Conservation (phyloP, 139 green algal genomes). For the Chlamydomonas eustigma region DNA sequence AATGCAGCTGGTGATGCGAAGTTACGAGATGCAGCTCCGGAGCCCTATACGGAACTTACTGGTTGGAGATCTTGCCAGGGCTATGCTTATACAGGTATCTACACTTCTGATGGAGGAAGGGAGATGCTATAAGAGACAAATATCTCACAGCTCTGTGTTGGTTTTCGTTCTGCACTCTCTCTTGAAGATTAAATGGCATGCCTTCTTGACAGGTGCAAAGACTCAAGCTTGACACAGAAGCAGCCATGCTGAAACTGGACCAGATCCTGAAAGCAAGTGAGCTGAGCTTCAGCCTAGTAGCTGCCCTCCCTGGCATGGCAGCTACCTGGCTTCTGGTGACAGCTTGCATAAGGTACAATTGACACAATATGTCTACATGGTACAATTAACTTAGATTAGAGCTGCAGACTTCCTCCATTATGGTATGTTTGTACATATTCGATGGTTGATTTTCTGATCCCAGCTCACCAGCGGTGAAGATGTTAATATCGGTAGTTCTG, state of each 20-base stretch:
- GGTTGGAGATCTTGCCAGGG: constrained; percentile 65
- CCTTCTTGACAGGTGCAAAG: constrained; percentile 71
- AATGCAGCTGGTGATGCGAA: constrained; percentile 71
- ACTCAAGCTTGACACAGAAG: constrained; percentile 86
- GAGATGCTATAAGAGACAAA: too few relatives aligned
- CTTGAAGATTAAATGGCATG: neutral
- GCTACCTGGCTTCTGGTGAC: constrained; percentile 11
- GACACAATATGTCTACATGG: neutral
- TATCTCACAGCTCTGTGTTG: neutral
- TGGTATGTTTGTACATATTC: neutral
- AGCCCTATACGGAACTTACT: constrained; percentile 74
- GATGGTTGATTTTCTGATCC: neutral
- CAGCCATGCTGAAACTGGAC: constrained; percentile 92
- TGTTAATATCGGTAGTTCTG: neutral
- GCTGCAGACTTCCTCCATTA: neutral
- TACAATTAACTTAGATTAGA: neutral
- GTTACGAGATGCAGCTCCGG: constrained; percentile 81
- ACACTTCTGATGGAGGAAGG: too few relatives aligned
- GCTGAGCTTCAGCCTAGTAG: constrained; percentile 76
- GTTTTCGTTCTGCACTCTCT: neutral
- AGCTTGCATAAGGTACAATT: constrained; percentile 8
- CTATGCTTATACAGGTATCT: constrained; percentile 90
- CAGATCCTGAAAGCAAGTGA: constrained; percentile 90
- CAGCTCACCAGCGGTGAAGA: neutral
- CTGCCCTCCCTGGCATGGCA: constrained; percentile 30